phyloP scores from a whole-genome alignment of 371 early-diverging fungal species.

The Mucor piriformis region DNA sequence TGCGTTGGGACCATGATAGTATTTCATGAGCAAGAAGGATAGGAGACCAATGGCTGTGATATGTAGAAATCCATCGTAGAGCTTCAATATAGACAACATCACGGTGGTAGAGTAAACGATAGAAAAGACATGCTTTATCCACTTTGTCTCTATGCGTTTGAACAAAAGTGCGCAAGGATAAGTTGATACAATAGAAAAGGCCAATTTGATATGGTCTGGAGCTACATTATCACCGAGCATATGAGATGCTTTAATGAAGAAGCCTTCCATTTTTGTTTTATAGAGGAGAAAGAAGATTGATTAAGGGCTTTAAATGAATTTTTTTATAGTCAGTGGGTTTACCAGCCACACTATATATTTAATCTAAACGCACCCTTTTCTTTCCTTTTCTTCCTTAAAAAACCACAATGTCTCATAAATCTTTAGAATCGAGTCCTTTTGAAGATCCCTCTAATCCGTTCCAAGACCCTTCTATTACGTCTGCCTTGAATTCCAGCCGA shows the following conservation, averaged over 20 bases:
- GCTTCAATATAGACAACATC: slow-evolving; percentile 62
- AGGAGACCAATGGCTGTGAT: slow-evolving; percentile 58
- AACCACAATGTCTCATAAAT: slow-evolving; percentile 13
- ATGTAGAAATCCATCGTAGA: slow-evolving; percentile 66
- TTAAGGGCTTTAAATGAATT: background rate
- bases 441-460: slow-evolving; percentile 65
- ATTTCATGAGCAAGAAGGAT: slow-evolving; percentile 59
- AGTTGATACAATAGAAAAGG: slow-evolving; percentile 54
- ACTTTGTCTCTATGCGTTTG: slow-evolving; percentile 46
- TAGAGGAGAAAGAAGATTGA: background rate
- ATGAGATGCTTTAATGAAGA: slow-evolving; percentile 24
- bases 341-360: too few species aligned
- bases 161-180: slow-evolving; percentile 62
- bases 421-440: slow-evolving; percentile 43
- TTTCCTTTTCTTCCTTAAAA: background rate
- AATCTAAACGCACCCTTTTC: background rate
- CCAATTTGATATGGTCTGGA: slow-evolving; percentile 60
- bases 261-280: slow-evolving; percentile 21
- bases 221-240: slow-evolving; percentile 32
- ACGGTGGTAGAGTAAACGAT: slow-evolving; percentile 63
- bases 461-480: slow-evolving; percentile 60
- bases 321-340: background rate
- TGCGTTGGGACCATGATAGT: slow-evolving; percentile 35
- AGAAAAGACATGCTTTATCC: slow-evolving; percentile 74
- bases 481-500: slow-evolving; percentile 48